These are phyloP conservation scores for Leptographium flavum DNA, from an alignment of 2,329 filamentous ascomycete species.

Conservation along the genomic window DNA sequence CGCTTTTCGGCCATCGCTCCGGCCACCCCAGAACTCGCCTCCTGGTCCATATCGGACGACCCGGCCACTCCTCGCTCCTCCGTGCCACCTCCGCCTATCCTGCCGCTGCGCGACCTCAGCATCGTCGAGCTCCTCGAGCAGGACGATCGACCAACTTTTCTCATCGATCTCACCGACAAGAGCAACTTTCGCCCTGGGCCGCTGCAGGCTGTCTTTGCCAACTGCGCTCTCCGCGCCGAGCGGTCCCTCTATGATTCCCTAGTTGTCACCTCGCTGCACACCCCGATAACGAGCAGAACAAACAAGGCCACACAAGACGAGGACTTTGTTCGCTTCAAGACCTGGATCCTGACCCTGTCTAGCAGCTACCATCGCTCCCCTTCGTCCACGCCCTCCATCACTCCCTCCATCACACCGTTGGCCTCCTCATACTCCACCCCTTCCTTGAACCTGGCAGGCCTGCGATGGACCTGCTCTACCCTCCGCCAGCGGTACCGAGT, in stretches of 20 bases:
- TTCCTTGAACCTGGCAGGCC: conserved; percentile 48
- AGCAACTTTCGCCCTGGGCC: conserved; percentile 37
- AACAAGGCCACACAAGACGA: conserved; percentile 7
- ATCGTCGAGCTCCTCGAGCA: conserved; percentile 61
- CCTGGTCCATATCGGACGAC: conserved; percentile 16
- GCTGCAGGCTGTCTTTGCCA: conserved; percentile 53
- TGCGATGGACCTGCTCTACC: conserved; percentile 58
- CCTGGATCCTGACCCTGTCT: conserved; percentile 49
- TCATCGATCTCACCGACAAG: conserved; percentile 51
- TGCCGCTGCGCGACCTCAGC: conserved; percentile 49
- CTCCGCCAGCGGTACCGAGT: conserved; percentile 55
- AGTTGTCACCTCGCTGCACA: conserved; percentile 18
- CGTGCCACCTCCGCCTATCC: conserved; percentile 30
- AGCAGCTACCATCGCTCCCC: conserved; percentile 37
- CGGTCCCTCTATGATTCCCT: conserved; percentile 42
- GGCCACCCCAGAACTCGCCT: neutral
- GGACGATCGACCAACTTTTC: conserved; percentile 62
- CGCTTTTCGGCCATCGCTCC: neutral
- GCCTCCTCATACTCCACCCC: no score
- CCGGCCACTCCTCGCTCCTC: conserved; percentile 5
- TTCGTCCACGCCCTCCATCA: neutral
- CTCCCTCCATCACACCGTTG: no score
- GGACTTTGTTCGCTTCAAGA: conserved; percentile 50
- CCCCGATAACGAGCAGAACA: no score
- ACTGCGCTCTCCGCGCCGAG: conserved; percentile 48